Evolutionary conservation across 108 stramenopile species (phyloP).

Genomic region (Cyclotella sp.): DNA sequence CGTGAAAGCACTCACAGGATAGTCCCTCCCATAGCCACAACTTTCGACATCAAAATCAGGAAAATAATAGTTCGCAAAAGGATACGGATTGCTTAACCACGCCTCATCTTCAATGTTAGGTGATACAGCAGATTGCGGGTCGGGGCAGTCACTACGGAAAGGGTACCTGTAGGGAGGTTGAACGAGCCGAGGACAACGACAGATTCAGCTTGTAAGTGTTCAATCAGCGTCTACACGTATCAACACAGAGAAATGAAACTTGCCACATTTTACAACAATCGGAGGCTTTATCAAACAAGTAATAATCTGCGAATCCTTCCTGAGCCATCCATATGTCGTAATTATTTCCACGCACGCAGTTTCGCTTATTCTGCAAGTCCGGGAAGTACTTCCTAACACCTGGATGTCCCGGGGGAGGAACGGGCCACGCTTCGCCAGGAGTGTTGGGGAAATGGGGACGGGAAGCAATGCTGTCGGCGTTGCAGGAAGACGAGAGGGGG

Average conservation of each 20-base stretch:
- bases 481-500: neutral
- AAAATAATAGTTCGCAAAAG: conserved; percentile 6
- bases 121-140: neutral
- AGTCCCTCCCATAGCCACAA: too few relatives aligned
- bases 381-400: conserved; percentile 3
- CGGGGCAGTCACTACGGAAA: conserved; percentile 2
- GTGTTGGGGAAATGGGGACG: neutral
- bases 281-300: conserved; percentile 13
- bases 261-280: too few relatives aligned
- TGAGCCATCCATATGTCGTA: conserved; percentile 22
- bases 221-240: too few relatives aligned
- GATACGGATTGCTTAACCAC: conserved; percentile 5
- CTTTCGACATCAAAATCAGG: conserved; percentile 11
- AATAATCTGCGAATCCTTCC: conserved; percentile 15
- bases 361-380: conserved; percentile 1
- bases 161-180: conserved; percentile 1
- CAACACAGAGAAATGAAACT: neutral
- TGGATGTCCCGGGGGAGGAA: neutral
- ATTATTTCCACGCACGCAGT: neutral
- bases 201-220: too few relatives aligned
- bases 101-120: neutral
- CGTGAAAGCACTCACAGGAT: too few relatives aligned
- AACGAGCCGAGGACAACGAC: neutral
- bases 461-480: neutral
- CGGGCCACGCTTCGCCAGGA: neutral